Percentiles rank a stretch among this genome's conserved stretches.
Conservation (phyloP, 805 yeast genomes). For the Clavispora phyllophila region DNA sequence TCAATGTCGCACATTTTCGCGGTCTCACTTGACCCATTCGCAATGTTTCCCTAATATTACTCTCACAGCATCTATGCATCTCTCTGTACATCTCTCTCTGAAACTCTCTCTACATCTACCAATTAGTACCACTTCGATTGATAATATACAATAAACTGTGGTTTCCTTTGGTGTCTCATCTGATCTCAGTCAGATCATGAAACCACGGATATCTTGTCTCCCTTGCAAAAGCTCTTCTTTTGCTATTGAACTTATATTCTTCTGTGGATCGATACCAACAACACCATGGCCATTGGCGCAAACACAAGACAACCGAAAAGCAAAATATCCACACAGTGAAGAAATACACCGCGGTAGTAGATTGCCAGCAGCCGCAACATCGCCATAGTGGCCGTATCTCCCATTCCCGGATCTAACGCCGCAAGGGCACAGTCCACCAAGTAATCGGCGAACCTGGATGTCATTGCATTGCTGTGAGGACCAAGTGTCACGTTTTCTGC, state of each 20-base stretch:
- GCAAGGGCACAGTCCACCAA: conserved; percentile 9
- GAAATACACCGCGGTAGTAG: not conserved
- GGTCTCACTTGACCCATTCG: too few species aligned
- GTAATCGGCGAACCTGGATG: conserved; percentile 6
- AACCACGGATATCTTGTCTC: too few species aligned
- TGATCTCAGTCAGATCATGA: too few species aligned
- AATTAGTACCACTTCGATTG: too few species aligned
- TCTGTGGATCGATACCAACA: not conserved
- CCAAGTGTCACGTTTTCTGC: not conserved
- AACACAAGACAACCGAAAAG: conserved; percentile 10
- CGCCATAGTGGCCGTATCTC: not conserved
- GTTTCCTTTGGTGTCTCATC: too few species aligned
- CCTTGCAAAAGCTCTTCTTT: too few species aligned
- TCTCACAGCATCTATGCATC: too few species aligned
- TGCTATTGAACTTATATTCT: not conserved
- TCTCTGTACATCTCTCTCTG: too few species aligned
- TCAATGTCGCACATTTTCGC: too few species aligned
- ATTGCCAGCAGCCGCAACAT: not conserved
- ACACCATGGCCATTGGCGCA: conserved; percentile 7
- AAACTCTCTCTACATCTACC: too few species aligned
- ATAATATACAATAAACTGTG: too few species aligned
- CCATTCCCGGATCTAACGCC: not conserved
- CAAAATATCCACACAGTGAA: conserved; percentile 7
- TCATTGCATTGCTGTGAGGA: conserved; percentile 5
- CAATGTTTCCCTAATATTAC: too few species aligned